phyloP scores from a whole-genome alignment of 2,329 filamentous ascomycete species.

The Ophiostoma sp. region DNA sequence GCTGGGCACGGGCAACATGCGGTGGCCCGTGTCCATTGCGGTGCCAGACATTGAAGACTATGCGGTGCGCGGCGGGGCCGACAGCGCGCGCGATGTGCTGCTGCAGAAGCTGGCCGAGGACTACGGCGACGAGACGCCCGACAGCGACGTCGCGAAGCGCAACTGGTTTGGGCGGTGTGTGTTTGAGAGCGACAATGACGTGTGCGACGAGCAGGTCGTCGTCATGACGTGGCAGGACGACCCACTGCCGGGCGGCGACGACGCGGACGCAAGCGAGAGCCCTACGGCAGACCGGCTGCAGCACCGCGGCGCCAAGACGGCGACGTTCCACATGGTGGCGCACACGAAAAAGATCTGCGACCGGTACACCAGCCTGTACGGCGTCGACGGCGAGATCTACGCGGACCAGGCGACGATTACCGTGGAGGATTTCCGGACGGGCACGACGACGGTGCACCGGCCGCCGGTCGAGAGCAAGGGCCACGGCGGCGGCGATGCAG shows the following conservation, averaged over 20 bases:
- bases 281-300: slow-evolving; percentile 29
- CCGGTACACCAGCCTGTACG: slow-evolving; percentile 79
- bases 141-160: slow-evolving; percentile 43
- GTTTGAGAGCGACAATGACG: slow-evolving; percentile 87
- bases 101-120: slow-evolving; percentile 43
- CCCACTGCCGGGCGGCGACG: slow-evolving; percentile 32
- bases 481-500: slow-evolving; percentile 72
- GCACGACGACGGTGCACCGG: slow-evolving; percentile 49
- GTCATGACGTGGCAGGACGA: slow-evolving; percentile 83
- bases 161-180: slow-evolving; percentile 95
- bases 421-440: slow-evolving; percentile 65
- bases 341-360: slow-evolving; percentile 83
- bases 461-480: slow-evolving; percentile 56
- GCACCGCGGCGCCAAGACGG: slow-evolving; percentile 69
- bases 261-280: slow-evolving; percentile 7
- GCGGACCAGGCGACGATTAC: slow-evolving; percentile 76
- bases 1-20: slow-evolving; percentile 58
- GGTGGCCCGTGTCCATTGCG: slow-evolving; percentile 86
- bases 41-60: slow-evolving; percentile 85
- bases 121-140: slow-evolving; percentile 46
- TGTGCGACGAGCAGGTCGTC: slow-evolving; percentile 87
- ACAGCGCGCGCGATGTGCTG: slow-evolving; percentile 44
- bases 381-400: slow-evolving; percentile 75
- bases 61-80: slow-evolving; percentile 40
- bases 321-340: slow-evolving; percentile 89